Conservation (phyloP, 116 monocot species). For the Papilionanthe hybrid region DNA sequence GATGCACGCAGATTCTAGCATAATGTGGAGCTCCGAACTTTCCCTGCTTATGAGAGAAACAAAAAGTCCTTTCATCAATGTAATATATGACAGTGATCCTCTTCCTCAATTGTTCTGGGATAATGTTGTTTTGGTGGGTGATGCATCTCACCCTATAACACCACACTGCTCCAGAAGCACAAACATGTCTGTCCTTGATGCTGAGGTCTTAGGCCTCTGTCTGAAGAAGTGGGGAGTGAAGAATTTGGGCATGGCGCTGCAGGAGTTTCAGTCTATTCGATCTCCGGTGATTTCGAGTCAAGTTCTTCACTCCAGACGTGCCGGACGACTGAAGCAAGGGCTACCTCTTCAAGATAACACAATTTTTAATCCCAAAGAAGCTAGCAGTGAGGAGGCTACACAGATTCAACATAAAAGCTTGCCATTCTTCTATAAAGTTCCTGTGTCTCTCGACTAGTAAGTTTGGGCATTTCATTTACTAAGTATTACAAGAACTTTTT, state of each 20-base stretch:
- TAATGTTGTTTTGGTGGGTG: slow-evolving; percentile 76
- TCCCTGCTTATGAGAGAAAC: slow-evolving; percentile 55
- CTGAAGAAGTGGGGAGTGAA: slow-evolving; percentile 36
- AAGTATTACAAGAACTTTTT: no score
- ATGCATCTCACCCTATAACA: slow-evolving; percentile 38
- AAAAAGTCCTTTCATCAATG: slow-evolving; percentile 71
- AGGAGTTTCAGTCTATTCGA: slow-evolving; percentile 49
- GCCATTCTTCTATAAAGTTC: slow-evolving; percentile 48
- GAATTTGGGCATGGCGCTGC: slow-evolving; percentile 29
- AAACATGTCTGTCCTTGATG: slow-evolving; percentile 79
- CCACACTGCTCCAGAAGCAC: slow-evolving; percentile 55
- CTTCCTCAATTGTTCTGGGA: slow-evolving; percentile 48
- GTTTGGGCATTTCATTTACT: no score
- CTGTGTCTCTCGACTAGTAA: slow-evolving; percentile 2
- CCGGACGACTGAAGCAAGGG: slow-evolving; percentile 72
- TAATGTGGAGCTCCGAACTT: slow-evolving; percentile 55
- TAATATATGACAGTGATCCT: slow-evolving; percentile 80
- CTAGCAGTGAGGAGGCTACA: slow-evolving; percentile 13
- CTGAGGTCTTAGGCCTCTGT: slow-evolving; percentile 52
- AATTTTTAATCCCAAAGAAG: slow-evolving; percentile 31
- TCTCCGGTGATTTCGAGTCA: slow-evolving; percentile 58
- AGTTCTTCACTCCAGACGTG: slow-evolving; percentile 40
- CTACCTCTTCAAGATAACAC: slow-evolving; percentile 18
- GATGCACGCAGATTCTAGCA: slow-evolving; percentile 69
- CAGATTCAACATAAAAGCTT: slow-evolving; percentile 50